Conservation (phyloP, 2,329 filamentous ascomycete species). For the Myriosclerotinia duriaeana region DNA sequence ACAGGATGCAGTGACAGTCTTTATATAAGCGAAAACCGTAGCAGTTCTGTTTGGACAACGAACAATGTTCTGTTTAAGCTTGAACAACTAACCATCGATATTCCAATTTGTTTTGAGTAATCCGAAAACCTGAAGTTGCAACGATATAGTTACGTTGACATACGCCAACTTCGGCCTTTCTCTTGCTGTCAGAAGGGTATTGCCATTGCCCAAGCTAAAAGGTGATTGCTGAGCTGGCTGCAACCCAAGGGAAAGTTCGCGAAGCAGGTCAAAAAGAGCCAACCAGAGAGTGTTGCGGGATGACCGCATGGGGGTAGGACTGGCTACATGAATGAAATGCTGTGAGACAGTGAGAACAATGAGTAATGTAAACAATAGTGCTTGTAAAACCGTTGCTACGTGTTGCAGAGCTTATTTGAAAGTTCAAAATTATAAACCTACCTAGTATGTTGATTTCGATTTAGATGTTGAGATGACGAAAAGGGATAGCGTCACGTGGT, state of each 20-base stretch:
- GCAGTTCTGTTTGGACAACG: too few species aligned
- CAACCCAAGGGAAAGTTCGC: background rate
- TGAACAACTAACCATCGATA: too few species aligned
- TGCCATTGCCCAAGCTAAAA: background rate
- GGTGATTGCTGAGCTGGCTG: background rate
- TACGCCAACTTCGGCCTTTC: too few species aligned
- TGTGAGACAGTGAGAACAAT: background rate
- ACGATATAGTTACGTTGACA: too few species aligned
- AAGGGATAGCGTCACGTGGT: background rate
- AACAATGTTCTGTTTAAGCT: too few species aligned
- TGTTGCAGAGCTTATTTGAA: too few species aligned
- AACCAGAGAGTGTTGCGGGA: background rate
- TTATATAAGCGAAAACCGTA: too few species aligned
- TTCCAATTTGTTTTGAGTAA: too few species aligned
- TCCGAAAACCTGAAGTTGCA: too few species aligned
- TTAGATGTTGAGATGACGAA: background rate
- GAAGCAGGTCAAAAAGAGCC: background rate
- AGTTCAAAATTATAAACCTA: background rate
- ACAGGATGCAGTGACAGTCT: background rate
- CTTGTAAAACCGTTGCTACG: rapidly evolving
- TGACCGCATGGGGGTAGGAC: background rate
- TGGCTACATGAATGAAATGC: background rate
- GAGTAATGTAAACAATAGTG: background rate
- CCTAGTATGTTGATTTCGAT: background rate
- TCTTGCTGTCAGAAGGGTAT: background rate